Base-by-base conservation (phyloP, 75 land plant species). In the Pinus taeda region DNA sequence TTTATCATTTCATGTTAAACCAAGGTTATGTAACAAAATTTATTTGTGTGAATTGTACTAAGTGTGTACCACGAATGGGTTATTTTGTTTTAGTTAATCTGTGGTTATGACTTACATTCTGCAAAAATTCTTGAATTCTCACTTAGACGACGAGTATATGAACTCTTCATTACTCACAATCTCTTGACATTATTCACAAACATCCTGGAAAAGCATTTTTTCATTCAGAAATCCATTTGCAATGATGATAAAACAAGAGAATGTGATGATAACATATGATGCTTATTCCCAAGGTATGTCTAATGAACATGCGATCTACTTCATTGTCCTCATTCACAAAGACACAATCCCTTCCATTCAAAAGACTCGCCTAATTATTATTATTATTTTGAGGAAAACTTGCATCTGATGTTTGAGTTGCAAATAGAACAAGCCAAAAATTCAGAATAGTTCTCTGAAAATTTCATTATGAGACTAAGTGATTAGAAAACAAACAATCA, bases 221-320 rank as follows among this genome's bases (percentile, higher is more conserved):
- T 9, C 12, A 9, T 11, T 49, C 12, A 49, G 55, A 49, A 49
- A 49, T 49, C 12, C 1, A 13, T 39, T 4, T 49, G 12, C 9
- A 49, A 49, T 11, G 12, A 9, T 49, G 12, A 49, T 49, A 9
- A 45, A 49, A 49, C 55, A 49, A 49, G 12, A 36, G 3, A 66
- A 33, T 15, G 6, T 0, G 36, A 30, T 6, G 6, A 4, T 36
- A 15, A 39, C 3, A 17, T 39, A 18, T 18, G 3, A 4, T 6
- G 67, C 93, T 91, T 91, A 95, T 95, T 85, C 73, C 98, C 98
- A 95, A 6, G 98, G 98, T 69, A 95, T 95, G 85, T 95, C 98
- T 11, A 76, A 95, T 93, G 66, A 95, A 88, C 88, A 95, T 87
- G 74, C 85, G 81, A 80, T 95, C 98, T n/a, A 95, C 96, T 85